Conservation (phyloP, 106 monocot species). For the Allium sativum region DNA sequence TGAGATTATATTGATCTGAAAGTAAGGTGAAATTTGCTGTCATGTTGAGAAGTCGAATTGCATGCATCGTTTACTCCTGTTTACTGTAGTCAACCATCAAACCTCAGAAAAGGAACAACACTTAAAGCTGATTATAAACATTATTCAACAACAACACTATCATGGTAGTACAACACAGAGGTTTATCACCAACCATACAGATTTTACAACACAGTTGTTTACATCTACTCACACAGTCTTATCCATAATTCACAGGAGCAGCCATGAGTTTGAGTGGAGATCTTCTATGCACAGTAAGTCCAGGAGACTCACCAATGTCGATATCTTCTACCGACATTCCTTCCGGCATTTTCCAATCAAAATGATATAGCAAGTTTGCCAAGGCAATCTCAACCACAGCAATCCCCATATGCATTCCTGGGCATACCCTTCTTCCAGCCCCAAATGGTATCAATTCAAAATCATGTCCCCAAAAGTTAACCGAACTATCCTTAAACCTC, state of each 20-base stretch:
- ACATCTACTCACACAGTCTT: no score
- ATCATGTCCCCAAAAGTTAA: constrained; percentile 2
- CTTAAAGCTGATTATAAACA: no score
- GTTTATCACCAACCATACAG: no score
- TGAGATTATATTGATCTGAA: no score
- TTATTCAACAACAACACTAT: no score
- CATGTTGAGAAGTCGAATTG: no score
- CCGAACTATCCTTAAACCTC: neutral
- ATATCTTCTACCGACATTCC: neutral
- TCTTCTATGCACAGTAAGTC: neutral
- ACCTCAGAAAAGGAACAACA: no score
- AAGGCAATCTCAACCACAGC: neutral
- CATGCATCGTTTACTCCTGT: no score
- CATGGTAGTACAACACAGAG: neutral
- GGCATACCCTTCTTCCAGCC: constrained; percentile 2
- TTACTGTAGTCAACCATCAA: no score
- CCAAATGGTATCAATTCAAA: constrained; percentile 8
- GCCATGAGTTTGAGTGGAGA: neutral
- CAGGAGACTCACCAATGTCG: neutral
- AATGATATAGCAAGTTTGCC: neutral
- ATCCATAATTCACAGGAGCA: no score
- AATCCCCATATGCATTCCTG: neutral
- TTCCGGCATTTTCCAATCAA: neutral
- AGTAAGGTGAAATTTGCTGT: no score
- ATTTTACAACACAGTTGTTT: no score